A percentile compares a stretch with the other conserved stretches of the same genome.
phyloP scores from a whole-genome alignment of 805 yeast genomes.

The Saturnispora halmiae region DNA sequence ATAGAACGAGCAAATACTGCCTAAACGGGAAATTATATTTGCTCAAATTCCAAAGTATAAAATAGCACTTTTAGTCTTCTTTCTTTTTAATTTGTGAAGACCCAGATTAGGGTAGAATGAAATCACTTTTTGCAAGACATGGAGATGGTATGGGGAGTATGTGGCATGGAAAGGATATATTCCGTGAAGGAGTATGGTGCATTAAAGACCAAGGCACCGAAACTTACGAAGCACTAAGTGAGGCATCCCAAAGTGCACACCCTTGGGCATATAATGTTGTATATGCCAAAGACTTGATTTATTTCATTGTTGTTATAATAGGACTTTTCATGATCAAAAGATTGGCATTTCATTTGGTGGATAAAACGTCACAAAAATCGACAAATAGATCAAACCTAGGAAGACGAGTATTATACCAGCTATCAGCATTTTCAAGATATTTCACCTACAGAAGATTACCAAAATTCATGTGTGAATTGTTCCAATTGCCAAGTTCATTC shows the following conservation, averaged over 20 bases:
- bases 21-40: not conserved
- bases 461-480: conserved; percentile 24
- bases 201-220: conserved; percentile 16
- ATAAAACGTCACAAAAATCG: conserved; percentile 9
- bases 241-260: conserved; percentile 27
- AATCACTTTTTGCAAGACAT: not conserved
- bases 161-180: conserved; percentile 10
- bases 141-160: not conserved
- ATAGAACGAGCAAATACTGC: not conserved
- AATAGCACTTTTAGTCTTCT: not conserved
- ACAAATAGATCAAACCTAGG: conserved; percentile 4
- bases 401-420: conserved; percentile 15
- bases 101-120: not conserved
- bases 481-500: conserved; percentile 33
- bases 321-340: conserved; percentile 29
- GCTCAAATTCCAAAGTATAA: not conserved
- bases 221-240: conserved; percentile 18
- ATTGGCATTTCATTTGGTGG: conserved; percentile 16
- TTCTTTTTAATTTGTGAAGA: no score
- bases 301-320: conserved; percentile 33
- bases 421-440: conserved; percentile 26
- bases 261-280: conserved; percentile 24
- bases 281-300: conserved; percentile 34
- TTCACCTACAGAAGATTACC: conserved; percentile 30
- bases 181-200: conserved; percentile 15